Evolutionary conservation across 345 rosid genomes (phyloP).

Genomic region (Litchi chinensis): DNA sequence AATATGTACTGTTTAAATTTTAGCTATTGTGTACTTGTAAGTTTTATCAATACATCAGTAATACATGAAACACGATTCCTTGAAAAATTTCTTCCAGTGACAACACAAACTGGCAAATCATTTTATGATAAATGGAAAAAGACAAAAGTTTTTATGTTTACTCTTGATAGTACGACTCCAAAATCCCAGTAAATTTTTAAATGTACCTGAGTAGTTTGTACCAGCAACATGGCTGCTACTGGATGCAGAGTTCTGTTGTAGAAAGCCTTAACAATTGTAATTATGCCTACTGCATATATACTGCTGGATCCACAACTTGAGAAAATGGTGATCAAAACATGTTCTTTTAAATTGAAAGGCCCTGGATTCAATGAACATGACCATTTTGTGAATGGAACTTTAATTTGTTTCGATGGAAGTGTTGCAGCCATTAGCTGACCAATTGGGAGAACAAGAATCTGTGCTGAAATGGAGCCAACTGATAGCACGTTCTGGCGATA

Average conservation of each 20-base stretch:
- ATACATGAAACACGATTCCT: neutral
- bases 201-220: conserved; percentile 12
- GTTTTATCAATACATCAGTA: neutral
- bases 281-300: conserved; percentile 42
- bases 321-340: conserved; percentile 56
- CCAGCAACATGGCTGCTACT: conserved; percentile 13
- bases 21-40: neutral
- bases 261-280: conserved; percentile 32
- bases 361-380: conserved; percentile 56
- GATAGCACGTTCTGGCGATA: conserved; percentile 8
- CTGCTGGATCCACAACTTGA: conserved; percentile 45
- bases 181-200: neutral
- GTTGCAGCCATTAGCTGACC: conserved; percentile 42
- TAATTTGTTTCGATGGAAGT: conserved; percentile 31
- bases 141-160: too few relatives aligned
- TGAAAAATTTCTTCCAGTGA: neutral
- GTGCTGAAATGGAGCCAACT: conserved; percentile 9
- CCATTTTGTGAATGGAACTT: conserved; percentile 42
- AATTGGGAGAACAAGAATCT: conserved; percentile 8
- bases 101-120: neutral
- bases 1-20: neutral
- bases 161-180: neutral
- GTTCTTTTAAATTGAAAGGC: conserved; percentile 62
- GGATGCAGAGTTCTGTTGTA: neutral
- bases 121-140: too few relatives aligned